Evolutionary conservation across 495 filamentous ascomycete genomes (phyloP).

Genomic region (Aspergillus funiculosus): DNA sequence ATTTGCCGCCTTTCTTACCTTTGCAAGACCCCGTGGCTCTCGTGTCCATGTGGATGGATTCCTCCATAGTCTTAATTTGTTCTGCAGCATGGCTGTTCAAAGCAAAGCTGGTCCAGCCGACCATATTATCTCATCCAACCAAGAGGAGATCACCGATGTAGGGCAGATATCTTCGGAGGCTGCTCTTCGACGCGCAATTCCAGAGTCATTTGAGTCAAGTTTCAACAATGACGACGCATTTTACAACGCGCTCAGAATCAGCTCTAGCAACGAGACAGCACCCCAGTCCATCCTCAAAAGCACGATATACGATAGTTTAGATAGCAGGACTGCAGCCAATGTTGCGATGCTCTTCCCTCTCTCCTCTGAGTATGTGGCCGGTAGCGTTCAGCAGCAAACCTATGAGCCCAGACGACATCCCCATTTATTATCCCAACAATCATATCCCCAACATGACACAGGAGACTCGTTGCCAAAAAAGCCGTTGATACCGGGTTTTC

Average conservation of each 20-base stretch:
- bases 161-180: background rate
- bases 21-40: background rate
- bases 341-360: slow-evolving; percentile 30
- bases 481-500: slow-evolving; percentile 12
- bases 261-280: slow-evolving; percentile 16
- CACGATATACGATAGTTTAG: slow-evolving; percentile 17
- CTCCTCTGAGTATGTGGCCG: slow-evolving; percentile 7
- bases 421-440: too few relatives aligned
- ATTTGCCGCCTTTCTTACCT: background rate
- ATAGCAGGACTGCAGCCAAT: slow-evolving; percentile 29
- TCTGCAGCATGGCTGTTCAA: background rate
- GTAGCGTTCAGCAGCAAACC: background rate
- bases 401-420: too few relatives aligned
- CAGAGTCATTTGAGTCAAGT: slow-evolving; percentile 31
- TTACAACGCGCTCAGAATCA: slow-evolving; percentile 36
- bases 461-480: slow-evolving; percentile 11
- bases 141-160: slow-evolving; percentile 13
- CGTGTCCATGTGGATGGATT: background rate
- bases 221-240: slow-evolving; percentile 40
- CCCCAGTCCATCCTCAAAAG: slow-evolving; percentile 6
- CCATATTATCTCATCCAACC: background rate
- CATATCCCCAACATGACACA: too few relatives aligned
- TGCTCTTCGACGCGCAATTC: slow-evolving; percentile 12
- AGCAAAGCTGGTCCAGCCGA: background rate
- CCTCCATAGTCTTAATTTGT: background rate